Evolutionary conservation across 2,329 filamentous ascomycete species (phyloP).

Genomic region (Cytospora paraplurivora): DNA sequence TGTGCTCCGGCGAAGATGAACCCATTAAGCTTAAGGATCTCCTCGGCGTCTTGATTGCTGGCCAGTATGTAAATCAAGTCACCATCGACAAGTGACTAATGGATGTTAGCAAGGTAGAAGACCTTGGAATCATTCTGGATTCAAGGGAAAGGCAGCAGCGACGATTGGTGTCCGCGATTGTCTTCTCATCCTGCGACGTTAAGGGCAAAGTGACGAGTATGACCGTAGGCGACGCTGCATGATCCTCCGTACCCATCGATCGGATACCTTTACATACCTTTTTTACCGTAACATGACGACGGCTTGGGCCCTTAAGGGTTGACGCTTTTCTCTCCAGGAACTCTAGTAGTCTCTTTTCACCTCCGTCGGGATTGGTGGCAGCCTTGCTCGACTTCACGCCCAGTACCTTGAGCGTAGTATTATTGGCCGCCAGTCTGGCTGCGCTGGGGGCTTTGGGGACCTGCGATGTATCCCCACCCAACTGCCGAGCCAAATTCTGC

Average conservation of each 20-base stretch:
- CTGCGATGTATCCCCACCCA: conserved; percentile 37
- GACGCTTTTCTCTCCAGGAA: conserved; percentile 72
- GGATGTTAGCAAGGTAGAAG: conserved; percentile 66
- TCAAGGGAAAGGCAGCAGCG: conserved; percentile 42
- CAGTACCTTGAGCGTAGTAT: conserved; percentile 51
- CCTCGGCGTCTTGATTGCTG: conserved; percentile 63
- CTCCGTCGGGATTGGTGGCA: conserved; percentile 65
- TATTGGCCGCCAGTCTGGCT: conserved; percentile 35
- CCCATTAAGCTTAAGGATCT: conserved; percentile 67
- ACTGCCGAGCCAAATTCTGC: conserved; percentile 34
- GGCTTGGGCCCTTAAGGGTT: conserved; percentile 42
- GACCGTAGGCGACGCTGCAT: conserved; percentile 43
- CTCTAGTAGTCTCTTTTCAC: conserved; percentile 62
- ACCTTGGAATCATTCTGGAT: conserved; percentile 41
- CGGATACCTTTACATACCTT: conserved; percentile 69
- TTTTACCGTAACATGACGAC: conserved; percentile 65
- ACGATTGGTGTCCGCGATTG: conserved; percentile 40
- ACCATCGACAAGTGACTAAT: conserved; percentile 69
- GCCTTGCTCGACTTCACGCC: conserved; percentile 72
- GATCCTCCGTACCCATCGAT: conserved; percentile 46
- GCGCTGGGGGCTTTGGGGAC: conserved; percentile 32
- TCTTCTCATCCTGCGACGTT: conserved; percentile 44
- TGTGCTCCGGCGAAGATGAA: conserved; percentile 68
- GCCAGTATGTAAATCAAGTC: conserved; percentile 70
- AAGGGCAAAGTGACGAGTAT: conserved; percentile 43